Conservation (phyloP, 2,329 filamentous ascomycete species). For the Rutstroemia sp. region DNA sequence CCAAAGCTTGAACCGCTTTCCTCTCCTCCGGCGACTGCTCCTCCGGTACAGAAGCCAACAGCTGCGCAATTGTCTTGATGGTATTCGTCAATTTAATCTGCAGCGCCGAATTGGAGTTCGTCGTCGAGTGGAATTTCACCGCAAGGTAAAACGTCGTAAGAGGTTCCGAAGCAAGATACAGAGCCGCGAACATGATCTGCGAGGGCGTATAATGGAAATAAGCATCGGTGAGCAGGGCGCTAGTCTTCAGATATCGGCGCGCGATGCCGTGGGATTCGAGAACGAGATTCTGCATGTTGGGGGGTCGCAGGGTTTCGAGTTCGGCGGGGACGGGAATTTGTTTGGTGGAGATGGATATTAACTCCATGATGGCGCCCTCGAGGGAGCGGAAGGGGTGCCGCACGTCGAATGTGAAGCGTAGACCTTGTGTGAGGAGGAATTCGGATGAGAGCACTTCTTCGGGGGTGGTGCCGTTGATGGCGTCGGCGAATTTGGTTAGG, state of each 20-base stretch:
- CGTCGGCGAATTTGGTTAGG: constrained; percentile 57
- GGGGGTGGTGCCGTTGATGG: constrained; percentile 61
- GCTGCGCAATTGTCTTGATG: neutral
- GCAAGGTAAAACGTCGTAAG: constrained; percentile 35
- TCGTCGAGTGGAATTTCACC: constrained; percentile 21
- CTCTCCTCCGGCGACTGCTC: constrained; percentile 26
- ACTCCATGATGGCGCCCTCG: constrained; percentile 79
- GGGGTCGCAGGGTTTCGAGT: constrained; percentile 9
- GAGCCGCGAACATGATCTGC: constrained; percentile 82
- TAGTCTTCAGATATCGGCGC: constrained; percentile 66
- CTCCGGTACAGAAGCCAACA: constrained; percentile 10
- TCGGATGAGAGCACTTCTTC: constrained; percentile 87
- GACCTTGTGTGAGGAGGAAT: constrained; percentile 84
- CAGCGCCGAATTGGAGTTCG: neutral
- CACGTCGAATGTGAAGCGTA: constrained; percentile 90
- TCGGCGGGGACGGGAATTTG: constrained; percentile 1
- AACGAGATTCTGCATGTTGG: constrained; percentile 35
- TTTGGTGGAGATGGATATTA: constrained; percentile 33
- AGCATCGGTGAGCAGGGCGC: constrained; percentile 82
- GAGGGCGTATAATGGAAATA: constrained; percentile 95
- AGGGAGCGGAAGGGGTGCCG: constrained; percentile 83
- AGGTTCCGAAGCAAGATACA: constrained; percentile 66
- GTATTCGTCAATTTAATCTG: neutral
- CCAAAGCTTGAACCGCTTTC: constrained; percentile 48
- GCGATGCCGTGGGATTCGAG: constrained; percentile 64